Percentiles rank a stretch among this genome's conserved stretches.
Conservation (phyloP, 1,139 yeast genomes). For the Yamadazyma conglobata region DNA sequence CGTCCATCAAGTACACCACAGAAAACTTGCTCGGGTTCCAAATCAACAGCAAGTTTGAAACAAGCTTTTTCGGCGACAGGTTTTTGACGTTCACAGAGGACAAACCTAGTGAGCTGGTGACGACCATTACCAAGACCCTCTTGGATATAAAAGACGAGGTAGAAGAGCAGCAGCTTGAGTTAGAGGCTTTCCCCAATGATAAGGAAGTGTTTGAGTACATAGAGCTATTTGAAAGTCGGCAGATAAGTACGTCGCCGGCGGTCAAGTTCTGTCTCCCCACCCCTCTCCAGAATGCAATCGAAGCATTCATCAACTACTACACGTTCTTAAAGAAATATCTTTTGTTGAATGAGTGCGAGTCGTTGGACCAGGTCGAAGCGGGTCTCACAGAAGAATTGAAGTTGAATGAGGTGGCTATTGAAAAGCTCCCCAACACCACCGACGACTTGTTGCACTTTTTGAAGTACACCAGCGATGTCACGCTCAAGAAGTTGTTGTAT, state of each 20-base stretch:
- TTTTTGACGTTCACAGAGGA: constrained; percentile 29
- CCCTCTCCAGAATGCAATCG: constrained; percentile 52
- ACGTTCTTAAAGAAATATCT: constrained; percentile 26
- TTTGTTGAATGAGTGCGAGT: constrained; percentile 20
- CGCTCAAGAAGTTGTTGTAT: constrained; percentile 24
- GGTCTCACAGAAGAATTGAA: constrained; percentile 25
- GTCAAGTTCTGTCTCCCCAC: constrained; percentile 68
- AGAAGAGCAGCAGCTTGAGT: constrained; percentile 5
- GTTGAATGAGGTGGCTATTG: constrained; percentile 22
- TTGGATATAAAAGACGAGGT: constrained; percentile 13
- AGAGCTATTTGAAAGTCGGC: constrained; percentile 45
- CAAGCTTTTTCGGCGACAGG: constrained; percentile 74
- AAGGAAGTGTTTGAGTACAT: constrained; percentile 46
- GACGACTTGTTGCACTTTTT: constrained; percentile 38
- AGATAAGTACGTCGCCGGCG: constrained; percentile 72
- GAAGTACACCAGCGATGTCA: constrained; percentile 30
- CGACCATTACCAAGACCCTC: constrained; percentile 6
- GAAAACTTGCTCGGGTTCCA: constrained; percentile 78
- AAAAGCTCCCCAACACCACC: constrained; percentile 33
- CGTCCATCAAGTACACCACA: constrained; percentile 70
- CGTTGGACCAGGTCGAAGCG: constrained; percentile 20
- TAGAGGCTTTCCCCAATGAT: constrained; percentile 23
- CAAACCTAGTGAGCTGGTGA: constrained; percentile 12
- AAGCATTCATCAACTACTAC: constrained; percentile 46
- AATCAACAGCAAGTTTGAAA: constrained; percentile 76